Evolutionary conservation across 2,329 filamentous ascomycete genomes (phyloP).

Genomic region (Penicillium sp.): DNA sequence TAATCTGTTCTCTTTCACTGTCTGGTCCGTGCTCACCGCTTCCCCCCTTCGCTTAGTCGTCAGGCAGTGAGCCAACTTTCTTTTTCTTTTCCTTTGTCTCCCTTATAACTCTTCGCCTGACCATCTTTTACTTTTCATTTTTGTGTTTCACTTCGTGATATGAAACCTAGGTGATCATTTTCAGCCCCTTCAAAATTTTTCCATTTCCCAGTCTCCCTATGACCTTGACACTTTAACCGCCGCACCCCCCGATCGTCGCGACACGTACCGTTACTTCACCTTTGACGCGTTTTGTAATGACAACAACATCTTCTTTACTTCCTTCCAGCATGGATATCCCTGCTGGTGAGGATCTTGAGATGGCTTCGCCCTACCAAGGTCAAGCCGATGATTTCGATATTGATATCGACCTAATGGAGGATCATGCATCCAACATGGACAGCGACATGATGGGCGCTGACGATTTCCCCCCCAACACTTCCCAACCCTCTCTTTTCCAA

Average conservation of each 20-base stretch:
- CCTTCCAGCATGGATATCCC: slow-evolving; percentile 39
- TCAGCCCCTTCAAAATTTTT: background rate
- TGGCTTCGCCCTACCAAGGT: slow-evolving; percentile 41
- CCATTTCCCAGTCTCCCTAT: background rate
- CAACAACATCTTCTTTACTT: slow-evolving; percentile 29
- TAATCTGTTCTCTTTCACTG: slow-evolving; percentile 43
- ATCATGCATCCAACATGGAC: slow-evolving; percentile 60
- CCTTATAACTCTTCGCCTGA: background rate
- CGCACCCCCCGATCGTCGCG: background rate
- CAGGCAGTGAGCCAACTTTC: slow-evolving; percentile 5
- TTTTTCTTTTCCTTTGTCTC: slow-evolving; percentile 6
- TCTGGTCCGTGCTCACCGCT: slow-evolving; percentile 34
- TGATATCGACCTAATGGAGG: slow-evolving; percentile 58
- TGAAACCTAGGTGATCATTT: background rate
- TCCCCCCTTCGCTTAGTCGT: slow-evolving; percentile 40
- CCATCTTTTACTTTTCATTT: background rate
- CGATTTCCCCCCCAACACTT: slow-evolving; percentile 34
- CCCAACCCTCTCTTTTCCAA: slow-evolving; percentile 32
- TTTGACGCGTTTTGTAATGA: slow-evolving; percentile 33
- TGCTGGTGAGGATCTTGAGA: slow-evolving; percentile 45
- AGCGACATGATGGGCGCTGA: slow-evolving; percentile 44
- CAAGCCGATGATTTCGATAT: slow-evolving; percentile 57
- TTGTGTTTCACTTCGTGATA: background rate
- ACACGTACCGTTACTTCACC: background rate
- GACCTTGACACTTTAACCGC: background rate